A percentile compares a stretch with the other conserved stretches of the same genome.
phyloP scores from a whole-genome alignment of 345 rosid genomes.

The thale cress (Arabidopsis thaliana) region TAIR10.1 NC_003076.8:14898001-14898500 shows the following conservation, averaged over 20 bases:
- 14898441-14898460: slow-evolving; percentile 99
- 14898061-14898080: slow-evolving; percentile 98
- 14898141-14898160: slow-evolving; percentile 99
- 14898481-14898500: slow-evolving; percentile 97
- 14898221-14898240: slow-evolving; percentile 98
- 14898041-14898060: slow-evolving; percentile 94
- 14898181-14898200: slow-evolving; percentile 95
- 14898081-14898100: slow-evolving; percentile 98
- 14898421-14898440: slow-evolving; percentile 99
- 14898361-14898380: slow-evolving; percentile 98
- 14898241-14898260: slow-evolving; percentile 98
- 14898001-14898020: slow-evolving; percentile 65
- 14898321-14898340: slow-evolving; percentile 30
- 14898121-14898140: slow-evolving; percentile 99
- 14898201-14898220: slow-evolving; percentile 99
- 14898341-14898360: slow-evolving; percentile 55
- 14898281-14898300: neutral
- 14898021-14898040: slow-evolving; percentile 98
- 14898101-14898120: slow-evolving; percentile 98
- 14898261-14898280: slow-evolving; percentile 55
- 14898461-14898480: slow-evolving; percentile 99
- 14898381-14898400: slow-evolving; percentile 99
- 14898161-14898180: slow-evolving; percentile 95
- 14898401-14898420: slow-evolving; percentile 98
- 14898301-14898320: slow-evolving; percentile 7